Evolutionary conservation across 2,329 filamentous ascomycete species (phyloP).

Genomic region (Paecilomyces fulvus): DNA sequence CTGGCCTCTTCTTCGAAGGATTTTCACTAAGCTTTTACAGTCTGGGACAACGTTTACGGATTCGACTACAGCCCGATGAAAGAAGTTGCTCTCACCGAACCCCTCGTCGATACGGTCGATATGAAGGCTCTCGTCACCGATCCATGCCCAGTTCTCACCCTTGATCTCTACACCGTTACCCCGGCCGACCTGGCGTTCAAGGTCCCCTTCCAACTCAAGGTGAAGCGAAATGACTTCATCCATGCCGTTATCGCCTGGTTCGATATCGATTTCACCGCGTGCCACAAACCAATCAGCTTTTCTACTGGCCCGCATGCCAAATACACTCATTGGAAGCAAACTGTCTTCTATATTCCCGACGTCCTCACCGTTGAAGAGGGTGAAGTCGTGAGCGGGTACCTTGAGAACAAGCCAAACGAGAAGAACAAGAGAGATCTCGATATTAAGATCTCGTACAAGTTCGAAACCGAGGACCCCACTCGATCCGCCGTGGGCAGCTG

Average conservation of each 20-base stretch:
- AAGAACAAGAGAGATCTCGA: slow-evolving; percentile 95
- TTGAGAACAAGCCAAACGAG: slow-evolving; percentile 80
- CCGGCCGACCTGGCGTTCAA: slow-evolving; percentile 76
- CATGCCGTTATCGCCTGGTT: slow-evolving; percentile 98
- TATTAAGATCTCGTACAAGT: slow-evolving; percentile 74
- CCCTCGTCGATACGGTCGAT: slow-evolving; percentile 95
- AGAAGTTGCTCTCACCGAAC: slow-evolving; percentile 85
- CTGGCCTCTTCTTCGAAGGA: not conserved
- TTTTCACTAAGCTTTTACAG: slow-evolving; percentile 41
- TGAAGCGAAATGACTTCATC: slow-evolving; percentile 84
- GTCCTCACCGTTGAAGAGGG: slow-evolving; percentile 84
- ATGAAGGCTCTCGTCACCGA: slow-evolving; percentile 95
- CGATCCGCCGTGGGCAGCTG: slow-evolving; percentile 61
- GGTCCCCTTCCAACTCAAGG: slow-evolving; percentile 64
- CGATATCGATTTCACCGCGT: slow-evolving; percentile 96
- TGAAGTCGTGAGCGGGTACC: slow-evolving; percentile 64
- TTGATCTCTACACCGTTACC: slow-evolving; percentile 89
- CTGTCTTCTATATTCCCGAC: slow-evolving; percentile 93
- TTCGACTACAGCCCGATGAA: slow-evolving; percentile 96
- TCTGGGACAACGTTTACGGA: slow-evolving; percentile 99
- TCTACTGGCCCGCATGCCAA: slow-evolving; percentile 96
- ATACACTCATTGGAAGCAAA: slow-evolving; percentile 99
- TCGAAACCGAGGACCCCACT: slow-evolving; percentile 65
- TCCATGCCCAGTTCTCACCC: slow-evolving; percentile 70
- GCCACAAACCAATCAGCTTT: slow-evolving; percentile 96